Evolutionary conservation across 2,329 filamentous ascomycete species (phyloP).

Genomic region (Penicillium capsulatum): DNA sequence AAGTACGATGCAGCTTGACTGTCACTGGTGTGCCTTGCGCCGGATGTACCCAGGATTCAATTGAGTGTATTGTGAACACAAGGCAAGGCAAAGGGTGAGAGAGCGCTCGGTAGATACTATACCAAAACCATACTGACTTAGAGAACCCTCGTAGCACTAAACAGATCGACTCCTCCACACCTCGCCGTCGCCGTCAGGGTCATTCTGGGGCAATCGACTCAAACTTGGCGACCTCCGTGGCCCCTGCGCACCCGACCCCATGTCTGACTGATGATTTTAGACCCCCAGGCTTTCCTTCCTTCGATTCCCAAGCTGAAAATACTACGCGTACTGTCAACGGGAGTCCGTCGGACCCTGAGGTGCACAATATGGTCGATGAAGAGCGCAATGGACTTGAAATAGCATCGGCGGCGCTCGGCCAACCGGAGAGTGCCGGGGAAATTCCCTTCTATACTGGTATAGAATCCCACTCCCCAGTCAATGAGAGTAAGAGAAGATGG

Average conservation of each 20-base stretch:
- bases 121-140: neutral
- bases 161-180: no score
- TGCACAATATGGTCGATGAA: slow-evolving; percentile 18
- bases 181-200: no score
- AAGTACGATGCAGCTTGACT: slow-evolving; percentile 20
- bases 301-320: neutral
- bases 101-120: neutral
- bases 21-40: slow-evolving; percentile 28
- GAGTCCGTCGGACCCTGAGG: neutral
- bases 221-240: no score
- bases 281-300: neutral
- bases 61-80: slow-evolving; percentile 26
- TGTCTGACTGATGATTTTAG: no score
- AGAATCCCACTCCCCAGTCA: neutral
- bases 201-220: no score
- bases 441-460: slow-evolving; percentile 27
- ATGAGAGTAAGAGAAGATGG: neutral
- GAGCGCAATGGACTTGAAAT: slow-evolving; percentile 25
- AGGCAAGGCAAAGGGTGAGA: slow-evolving; percentile 16
- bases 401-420: slow-evolving; percentile 20
- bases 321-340: neutral
- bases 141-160: no score
- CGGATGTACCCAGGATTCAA: slow-evolving; percentile 28
- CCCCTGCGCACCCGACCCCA: no score
- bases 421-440: slow-evolving; percentile 14